phyloP scores from a whole-genome alignment of 192 early-diverging fungal genomes.

The Pecoramyces ruminantium region DNA sequence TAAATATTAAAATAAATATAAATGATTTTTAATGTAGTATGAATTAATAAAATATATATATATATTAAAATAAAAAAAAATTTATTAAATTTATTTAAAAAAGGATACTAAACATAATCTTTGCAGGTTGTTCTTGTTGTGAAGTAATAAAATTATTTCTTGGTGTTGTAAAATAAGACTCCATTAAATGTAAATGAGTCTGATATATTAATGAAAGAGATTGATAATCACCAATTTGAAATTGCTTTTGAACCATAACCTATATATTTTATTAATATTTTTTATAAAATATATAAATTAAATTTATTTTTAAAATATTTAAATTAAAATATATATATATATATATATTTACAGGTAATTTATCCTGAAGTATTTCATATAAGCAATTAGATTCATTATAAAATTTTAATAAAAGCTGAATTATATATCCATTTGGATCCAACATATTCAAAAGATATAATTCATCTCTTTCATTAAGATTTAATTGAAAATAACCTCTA shows the following conservation, averaged over 20 bases:
- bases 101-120: neutral
- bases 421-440: neutral
- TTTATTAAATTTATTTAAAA: no score
- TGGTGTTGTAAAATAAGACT: neutral
- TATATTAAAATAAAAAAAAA: neutral
- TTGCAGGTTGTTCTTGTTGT: neutral
- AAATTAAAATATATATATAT: no score
- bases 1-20: neutral
- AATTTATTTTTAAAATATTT: no score
- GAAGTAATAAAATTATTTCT: neutral
- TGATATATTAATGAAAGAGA: neutral
- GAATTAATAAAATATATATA: neutral
- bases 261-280: no score
- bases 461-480: neutral
- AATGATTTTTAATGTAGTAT: neutral
- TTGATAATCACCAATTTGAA: neutral
- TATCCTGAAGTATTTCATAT: neutral
- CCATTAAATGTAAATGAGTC: neutral
- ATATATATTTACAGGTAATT: neutral
- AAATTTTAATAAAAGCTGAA: neutral
- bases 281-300: no score
- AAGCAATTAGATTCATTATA: neutral
- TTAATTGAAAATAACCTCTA: neutral
- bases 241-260: neutral
- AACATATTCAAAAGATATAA: neutral